Evolutionary conservation across 495 filamentous ascomycete species (phyloP), one percentile per base, ranked within the genome.

Genomic region (Wilcoxina mikolae): DNA sequence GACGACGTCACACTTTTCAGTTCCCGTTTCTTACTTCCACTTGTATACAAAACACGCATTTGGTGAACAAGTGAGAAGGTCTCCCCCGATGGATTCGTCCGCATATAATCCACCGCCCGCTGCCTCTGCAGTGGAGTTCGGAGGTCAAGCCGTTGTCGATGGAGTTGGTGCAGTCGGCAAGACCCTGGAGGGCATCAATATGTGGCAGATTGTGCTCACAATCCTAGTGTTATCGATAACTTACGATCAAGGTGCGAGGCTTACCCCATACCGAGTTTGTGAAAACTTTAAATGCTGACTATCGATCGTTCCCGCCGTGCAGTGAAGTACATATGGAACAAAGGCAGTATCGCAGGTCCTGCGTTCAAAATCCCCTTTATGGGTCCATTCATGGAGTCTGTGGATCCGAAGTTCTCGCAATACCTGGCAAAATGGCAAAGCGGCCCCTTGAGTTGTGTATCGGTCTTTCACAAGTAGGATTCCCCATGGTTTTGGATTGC

Each of bases 391-490:
- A 75, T 96, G 39, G 70, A 94, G 65, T 95, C 89, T 17, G 73
- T 98, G 48, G 82, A 94, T 64, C 91, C 91, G 45, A 85, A 90
- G 55, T 95, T 95, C 70, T 77, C 80, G 56, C 78, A 87, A 61
- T 98, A 98, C 70, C 74, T 85, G 66, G 81, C 76, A 27, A 94
- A 98, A 76, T 98, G 90, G 90, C 65, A 78, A 61, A 91, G 85
- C 67, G 91, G 85, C 12, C 79, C 81, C 11, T 74, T 98, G 62
- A 95, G 89, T 72, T 98, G 91, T 70, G 90, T 98, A 55, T 95
- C 87, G 11, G 88, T 98, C 56, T 98, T 98, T 73, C 91, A 98
- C 78, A 98, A 98, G 89, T 95, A 78, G 63, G 85, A n/a, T 17
- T 17, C 35, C 35, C 31, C 5, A 24, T 4, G 9, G 5, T 4